Evolutionary conservation across 2,329 filamentous ascomycete genomes (phyloP).

Genomic region (Fusarium sp.): DNA sequence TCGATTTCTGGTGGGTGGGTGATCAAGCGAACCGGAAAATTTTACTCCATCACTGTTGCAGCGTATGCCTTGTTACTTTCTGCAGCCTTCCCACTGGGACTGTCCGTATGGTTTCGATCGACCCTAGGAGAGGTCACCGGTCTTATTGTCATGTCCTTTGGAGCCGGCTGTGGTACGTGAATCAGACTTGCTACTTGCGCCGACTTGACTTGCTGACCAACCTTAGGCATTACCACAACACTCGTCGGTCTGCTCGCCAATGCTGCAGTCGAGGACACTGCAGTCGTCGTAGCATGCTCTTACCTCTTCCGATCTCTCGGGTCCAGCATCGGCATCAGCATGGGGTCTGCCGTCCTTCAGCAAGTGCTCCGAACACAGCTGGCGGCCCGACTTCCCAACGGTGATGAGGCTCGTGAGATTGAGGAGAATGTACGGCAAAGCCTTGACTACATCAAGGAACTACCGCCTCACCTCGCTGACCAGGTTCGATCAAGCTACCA

Average conservation of each 20-base stretch:
- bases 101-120: constrained; percentile 66
- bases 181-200: background rate
- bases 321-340: constrained; percentile 81
- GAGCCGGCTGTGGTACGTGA: constrained; percentile 56
- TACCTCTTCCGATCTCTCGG: constrained; percentile 87
- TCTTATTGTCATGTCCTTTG: constrained; percentile 64
- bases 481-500: constrained; percentile 79
- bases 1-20: constrained; percentile 75
- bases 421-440: constrained; percentile 79
- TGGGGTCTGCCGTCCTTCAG: constrained; percentile 80
- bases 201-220: constrained; percentile 8
- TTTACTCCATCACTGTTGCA: constrained; percentile 76
- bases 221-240: constrained; percentile 75
- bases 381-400: constrained; percentile 66
- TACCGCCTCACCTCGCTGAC: constrained; percentile 72
- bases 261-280: constrained; percentile 75
- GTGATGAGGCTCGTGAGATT: constrained; percentile 74
- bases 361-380: constrained; percentile 74
- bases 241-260: constrained; percentile 82
- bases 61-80: constrained; percentile 69
- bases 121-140: constrained; percentile 69
- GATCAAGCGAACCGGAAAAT: constrained; percentile 80
- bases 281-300: constrained; percentile 82
- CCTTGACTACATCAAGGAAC: constrained; percentile 75
- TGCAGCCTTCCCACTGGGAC: constrained; percentile 69